Conservation (phyloP, 495 filamentous ascomycete species). For the Trichoderma gamsii region DNA sequence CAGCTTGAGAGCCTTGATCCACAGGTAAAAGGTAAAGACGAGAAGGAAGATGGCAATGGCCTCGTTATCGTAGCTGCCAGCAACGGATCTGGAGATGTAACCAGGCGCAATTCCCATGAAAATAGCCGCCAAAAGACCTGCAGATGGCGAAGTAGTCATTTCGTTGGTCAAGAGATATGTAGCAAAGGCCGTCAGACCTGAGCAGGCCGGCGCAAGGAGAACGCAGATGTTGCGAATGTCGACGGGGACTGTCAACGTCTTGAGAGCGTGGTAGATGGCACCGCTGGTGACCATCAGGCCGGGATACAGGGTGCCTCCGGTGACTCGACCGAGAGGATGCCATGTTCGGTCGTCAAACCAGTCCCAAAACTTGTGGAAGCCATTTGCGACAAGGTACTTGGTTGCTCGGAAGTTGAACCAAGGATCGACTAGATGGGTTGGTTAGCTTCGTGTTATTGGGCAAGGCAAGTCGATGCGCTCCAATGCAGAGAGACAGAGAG, state of each 20-base stretch:
- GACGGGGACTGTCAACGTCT: slow-evolving; percentile 85
- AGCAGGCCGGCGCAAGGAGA: slow-evolving; percentile 90
- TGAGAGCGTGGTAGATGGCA: slow-evolving; percentile 89
- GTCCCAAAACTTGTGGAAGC: slow-evolving; percentile 99
- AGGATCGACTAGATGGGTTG: slow-evolving; percentile 70
- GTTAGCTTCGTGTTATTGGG: not conserved
- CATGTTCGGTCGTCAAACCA: slow-evolving; percentile 99
- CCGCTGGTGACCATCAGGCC: slow-evolving; percentile 99
- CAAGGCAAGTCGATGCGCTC: slow-evolving; percentile 3
- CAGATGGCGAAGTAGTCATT: slow-evolving; percentile 86
- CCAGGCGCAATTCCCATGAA: slow-evolving; percentile 98
- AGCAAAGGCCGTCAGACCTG: slow-evolving; percentile 87
- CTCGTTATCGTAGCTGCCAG: slow-evolving; percentile 99
- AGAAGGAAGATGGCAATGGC: slow-evolving; percentile 98
- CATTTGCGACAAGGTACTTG: slow-evolving; percentile 92
- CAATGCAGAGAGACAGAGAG: not conserved
- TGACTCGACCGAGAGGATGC: slow-evolving; percentile 98
- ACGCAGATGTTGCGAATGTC: slow-evolving; percentile 99
- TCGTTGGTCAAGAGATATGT: slow-evolving; percentile 95
- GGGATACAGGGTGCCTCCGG: slow-evolving; percentile 95
- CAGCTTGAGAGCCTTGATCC: slow-evolving; percentile 96
- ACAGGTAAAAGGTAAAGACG: slow-evolving; percentile 97
- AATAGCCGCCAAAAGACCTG: slow-evolving; percentile 84
- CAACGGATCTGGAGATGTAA: slow-evolving; percentile 95
- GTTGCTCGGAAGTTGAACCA: slow-evolving; percentile 99